Evolutionary conservation across 805 yeast genomes (phyloP), one percentile per base, ranked within the genome.

Genomic region (Wickerhamomyces bovis): DNA sequence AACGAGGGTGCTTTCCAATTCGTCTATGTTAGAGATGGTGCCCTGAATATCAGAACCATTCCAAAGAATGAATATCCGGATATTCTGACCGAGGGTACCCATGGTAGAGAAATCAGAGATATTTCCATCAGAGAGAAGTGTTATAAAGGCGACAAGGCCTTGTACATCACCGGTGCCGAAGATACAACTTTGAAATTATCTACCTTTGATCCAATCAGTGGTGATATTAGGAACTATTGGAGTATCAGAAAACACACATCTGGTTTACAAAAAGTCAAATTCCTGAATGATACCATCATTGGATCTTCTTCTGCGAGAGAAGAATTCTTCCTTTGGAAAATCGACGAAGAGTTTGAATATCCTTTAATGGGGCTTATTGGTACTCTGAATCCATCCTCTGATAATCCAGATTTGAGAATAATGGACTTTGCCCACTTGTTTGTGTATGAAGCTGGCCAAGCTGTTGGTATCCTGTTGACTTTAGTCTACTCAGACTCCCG

Each of bases 41-140:
- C 68, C 16, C 61, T 83, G 38, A 64, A 66, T 43, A 55, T 77
- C 20, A 70, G 72, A 45, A 55, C 48, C 51, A 65, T 63, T 48
- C 54, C 60, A 31, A 54, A 52, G 31, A 52, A 61, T 1, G 16
- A 35, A 1, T 46, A 53, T 3, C 68, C 70, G 4, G 60, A 63
- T 21, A 50, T 71, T 9, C 57, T 83, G 22, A 69, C 69, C 31
- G 67, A 72, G 10, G 97, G 97, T 0, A 73, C 88, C 1, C 98
- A 94, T 63, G 99, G 99, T 1, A 75, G 98, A 52, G 99, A 94
- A 63, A 78, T 92, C 6, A 73, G 99, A 54, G 86, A 81, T 46
- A 69, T 90, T 15, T 73, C 85, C 2, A 71, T 83, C n/a, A 71
- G 77, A 8, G 66, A 75, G 0, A 39, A 51, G 8, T 51, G 46